Evolutionary conservation across 2,329 filamentous ascomycete genomes (phyloP).

Genomic region (Diplocarpon mali): DNA sequence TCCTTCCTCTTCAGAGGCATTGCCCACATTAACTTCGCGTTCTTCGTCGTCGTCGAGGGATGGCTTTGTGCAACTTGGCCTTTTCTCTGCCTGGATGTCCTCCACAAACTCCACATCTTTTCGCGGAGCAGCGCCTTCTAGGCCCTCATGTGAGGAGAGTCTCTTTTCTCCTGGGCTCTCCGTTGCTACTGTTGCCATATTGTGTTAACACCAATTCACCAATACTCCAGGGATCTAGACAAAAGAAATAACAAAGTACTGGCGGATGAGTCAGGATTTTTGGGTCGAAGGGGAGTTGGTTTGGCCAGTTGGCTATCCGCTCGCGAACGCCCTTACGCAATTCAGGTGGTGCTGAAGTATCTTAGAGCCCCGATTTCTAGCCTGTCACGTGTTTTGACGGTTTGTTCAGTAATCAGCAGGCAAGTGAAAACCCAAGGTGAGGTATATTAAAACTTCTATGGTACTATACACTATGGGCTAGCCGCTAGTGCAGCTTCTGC

Average conservation of each 20-base stretch:
- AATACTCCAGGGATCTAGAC: constrained; percentile 3
- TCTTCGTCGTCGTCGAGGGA: constrained; percentile 2
- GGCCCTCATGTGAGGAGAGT: neutral
- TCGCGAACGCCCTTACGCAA: too few species aligned
- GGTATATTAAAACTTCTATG: constrained; percentile 3
- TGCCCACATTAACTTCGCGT: constrained; percentile 5
- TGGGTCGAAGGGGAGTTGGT: neutral
- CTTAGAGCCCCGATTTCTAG: neutral
- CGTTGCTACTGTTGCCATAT: constrained; percentile 8
- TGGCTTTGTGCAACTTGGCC: neutral
- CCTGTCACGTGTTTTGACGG: neutral
- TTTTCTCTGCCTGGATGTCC: neutral
- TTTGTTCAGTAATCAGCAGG: neutral
- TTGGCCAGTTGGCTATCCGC: neutral
- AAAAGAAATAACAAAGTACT: constrained; percentile 9
- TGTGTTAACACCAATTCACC: constrained; percentile 1
- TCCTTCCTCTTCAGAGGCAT: constrained; percentile 6
- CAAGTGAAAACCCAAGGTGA: neutral
- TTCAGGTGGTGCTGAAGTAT: neutral
- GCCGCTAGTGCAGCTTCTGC: constrained; percentile 14
- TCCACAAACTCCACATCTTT: neutral
- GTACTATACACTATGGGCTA: constrained; percentile 16
- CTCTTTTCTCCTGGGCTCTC: neutral
- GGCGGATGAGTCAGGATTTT: too few species aligned
- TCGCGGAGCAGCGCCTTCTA: neutral